Evolutionary conservation across 805 yeast genomes (phyloP), one percentile per base, ranked within the genome.

Genomic region (Saturnispora serradocipensis): DNA sequence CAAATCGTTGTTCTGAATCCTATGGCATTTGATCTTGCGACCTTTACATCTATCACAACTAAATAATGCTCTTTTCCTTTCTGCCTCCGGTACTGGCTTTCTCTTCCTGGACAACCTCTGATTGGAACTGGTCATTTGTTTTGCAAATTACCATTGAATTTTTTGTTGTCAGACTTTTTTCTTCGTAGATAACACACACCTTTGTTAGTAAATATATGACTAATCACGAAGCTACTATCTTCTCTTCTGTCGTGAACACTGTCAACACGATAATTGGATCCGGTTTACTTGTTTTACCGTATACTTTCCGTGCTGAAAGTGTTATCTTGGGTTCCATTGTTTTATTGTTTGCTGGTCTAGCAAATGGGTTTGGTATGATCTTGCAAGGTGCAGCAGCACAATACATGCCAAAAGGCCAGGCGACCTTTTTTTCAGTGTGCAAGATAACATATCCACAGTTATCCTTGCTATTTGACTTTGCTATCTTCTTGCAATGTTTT

Each of bases 201-300:
- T 25, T 45, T 22, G 6, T 35, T 35, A 32, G 10, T 30, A 16
- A 28, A 6, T 20, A 45, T 16, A 45, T 45, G 47, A 45, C 38
- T 16, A 34, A 24, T n/a, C n/a, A 36, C 8, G 63, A 64, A 5
- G 86, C 87, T 3, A 72, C 84, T 11, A 68, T 74, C 25, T 54
- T 61, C 1, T 83, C 90, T 1, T 84, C 91, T 2, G 69, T 79
- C 16, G 71, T 85, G 49, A 84, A 82, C 65, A 71, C 87, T 38
- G 75, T 83, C 50, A 86, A 86, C 68, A 86, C 93, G 25, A 84
- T 86, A 51, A 75, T 86, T 11, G 95, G 95, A 6, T 88, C 93
- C 0, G 95, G 95, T 1, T 71, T 85, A 42, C 72, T 86, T 24
- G 88, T 90, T 13, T 78, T 86, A 69, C 90, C 93, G 0, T 81